These are phyloP conservation scores for Calonectria hawksworthii DNA, from an alignment of 2,329 filamentous ascomycete species.

Conservation along the genomic window DNA sequence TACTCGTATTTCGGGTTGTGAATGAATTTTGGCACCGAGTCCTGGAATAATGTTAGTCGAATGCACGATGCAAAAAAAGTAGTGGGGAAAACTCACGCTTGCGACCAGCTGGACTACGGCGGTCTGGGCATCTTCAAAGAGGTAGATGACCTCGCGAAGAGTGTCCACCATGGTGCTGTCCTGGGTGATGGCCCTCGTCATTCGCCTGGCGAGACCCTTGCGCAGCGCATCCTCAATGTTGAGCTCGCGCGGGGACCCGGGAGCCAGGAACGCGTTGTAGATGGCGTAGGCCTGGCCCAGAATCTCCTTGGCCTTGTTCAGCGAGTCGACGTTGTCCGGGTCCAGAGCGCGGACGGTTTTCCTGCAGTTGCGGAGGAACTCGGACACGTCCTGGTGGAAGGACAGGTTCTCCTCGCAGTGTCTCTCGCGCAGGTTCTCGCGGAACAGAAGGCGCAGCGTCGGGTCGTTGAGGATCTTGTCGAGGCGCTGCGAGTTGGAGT, in stretches of 20 bases:
- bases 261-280: slow-evolving; percentile 97
- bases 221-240: slow-evolving; percentile 97
- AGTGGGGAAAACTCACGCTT: slow-evolving; percentile 77
- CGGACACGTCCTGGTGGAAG: slow-evolving; percentile 94
- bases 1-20: slow-evolving; percentile 2
- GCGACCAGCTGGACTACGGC: slow-evolving; percentile 99
- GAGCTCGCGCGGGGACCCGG: slow-evolving; percentile 94
- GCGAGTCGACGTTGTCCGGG: slow-evolving; percentile 68
- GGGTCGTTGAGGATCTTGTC: slow-evolving; percentile 94
- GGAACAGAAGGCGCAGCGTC: slow-evolving; percentile 88
- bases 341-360: slow-evolving; percentile 70
- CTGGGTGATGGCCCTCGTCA: slow-evolving; percentile 96
- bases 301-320: slow-evolving; percentile 92
- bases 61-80: not conserved
- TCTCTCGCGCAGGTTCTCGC: slow-evolving; percentile 93
- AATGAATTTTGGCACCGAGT: not conserved
- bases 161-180: slow-evolving; percentile 93
- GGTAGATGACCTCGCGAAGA: slow-evolving; percentile 85
- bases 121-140: slow-evolving; percentile 94
- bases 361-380: slow-evolving; percentile 81
- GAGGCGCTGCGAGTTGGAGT: slow-evolving; percentile 94
- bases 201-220: slow-evolving; percentile 91
- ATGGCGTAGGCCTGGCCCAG: slow-evolving; percentile 95
- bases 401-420: slow-evolving; percentile 97
- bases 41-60: not conserved